A percentile compares a stretch with the other conserved stretches of the same genome.
These are phyloP conservation scores for Graphilbum fragrans DNA, from an alignment of 2,329 filamentous ascomycete genomes.

Conservation along the genomic window DNA sequence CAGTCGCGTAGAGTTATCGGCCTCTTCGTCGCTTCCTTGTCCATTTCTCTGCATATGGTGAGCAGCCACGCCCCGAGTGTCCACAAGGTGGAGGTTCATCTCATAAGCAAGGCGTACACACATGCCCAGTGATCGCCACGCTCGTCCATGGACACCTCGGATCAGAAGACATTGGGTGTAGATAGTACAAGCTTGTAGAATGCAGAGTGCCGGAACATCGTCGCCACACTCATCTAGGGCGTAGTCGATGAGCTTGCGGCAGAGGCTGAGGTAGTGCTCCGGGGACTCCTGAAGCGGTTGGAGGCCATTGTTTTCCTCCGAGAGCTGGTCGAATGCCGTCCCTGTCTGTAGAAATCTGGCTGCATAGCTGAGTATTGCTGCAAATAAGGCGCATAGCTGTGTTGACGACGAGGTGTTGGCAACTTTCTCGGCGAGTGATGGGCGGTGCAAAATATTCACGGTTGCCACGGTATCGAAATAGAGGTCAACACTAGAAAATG, in stretches of 20 bases:
- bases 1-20: too few relatives aligned
- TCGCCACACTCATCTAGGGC: constrained; percentile 3
- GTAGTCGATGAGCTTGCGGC: neutral
- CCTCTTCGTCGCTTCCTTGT: too few relatives aligned
- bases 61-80: neutral
- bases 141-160: neutral
- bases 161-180: constrained; percentile 2
- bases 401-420: neutral
- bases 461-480: constrained; percentile 4
- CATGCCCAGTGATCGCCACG: constrained; percentile 5
- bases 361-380: constrained; percentile 2
- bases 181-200: constrained; percentile 3
- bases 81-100: constrained; percentile 3
- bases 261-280: neutral
- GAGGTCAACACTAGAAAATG: neutral
- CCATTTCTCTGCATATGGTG: neutral
- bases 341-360: neutral
- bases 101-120: constrained; percentile 3
- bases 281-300: neutral
- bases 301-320: too few relatives aligned
- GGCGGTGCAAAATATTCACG: constrained; percentile 3
- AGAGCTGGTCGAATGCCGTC: too few relatives aligned
- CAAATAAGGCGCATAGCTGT: constrained; percentile 1
- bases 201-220: constrained; percentile 1
- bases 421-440: constrained; percentile 1